Conservation (phyloP, 1,284 basidiomycete genomes). For the Rhodotorula sp. region DNA sequence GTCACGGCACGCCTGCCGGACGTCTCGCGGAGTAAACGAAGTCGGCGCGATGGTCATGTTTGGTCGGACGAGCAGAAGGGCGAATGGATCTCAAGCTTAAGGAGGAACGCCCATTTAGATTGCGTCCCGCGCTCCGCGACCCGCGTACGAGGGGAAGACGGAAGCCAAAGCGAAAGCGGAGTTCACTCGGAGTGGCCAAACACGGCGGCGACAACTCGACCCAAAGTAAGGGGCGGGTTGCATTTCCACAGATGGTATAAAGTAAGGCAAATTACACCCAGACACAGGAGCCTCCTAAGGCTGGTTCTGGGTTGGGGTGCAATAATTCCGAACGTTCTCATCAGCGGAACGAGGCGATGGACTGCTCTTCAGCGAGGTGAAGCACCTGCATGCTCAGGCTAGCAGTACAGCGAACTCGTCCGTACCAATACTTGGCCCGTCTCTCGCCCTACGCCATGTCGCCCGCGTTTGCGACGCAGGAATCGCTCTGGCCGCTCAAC, state of each 20-base stretch:
- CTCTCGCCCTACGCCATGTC: neutral
- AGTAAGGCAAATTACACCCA: too few relatives aligned
- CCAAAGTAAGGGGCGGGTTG: too few relatives aligned
- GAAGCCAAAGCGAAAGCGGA: too few relatives aligned
- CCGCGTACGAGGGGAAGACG: neutral
- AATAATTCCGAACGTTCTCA: too few relatives aligned
- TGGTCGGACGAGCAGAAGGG: too few relatives aligned
- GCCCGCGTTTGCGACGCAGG: slow-evolving; percentile 1
- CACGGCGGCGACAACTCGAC: too few relatives aligned
- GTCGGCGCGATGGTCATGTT: neutral
- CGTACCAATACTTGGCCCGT: neutral
- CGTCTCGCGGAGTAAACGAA: slow-evolving; percentile 5
- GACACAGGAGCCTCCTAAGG: too few relatives aligned
- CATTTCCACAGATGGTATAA: too few relatives aligned
- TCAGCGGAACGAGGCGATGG: too few relatives aligned
- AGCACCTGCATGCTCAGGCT: neutral
- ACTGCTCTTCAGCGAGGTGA: neutral
- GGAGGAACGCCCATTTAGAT: neutral
- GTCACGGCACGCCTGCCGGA: slow-evolving; percentile 20
- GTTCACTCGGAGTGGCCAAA: too few relatives aligned
- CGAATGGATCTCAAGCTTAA: neutral
- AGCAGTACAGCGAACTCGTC: neutral
- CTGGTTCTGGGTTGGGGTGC: too few relatives aligned
- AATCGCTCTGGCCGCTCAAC: slow-evolving; percentile 5
- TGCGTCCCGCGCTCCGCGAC: neutral